Conservation (phyloP, 2,329 filamentous ascomycete species). For the Huntiella moniliformis region DNA sequence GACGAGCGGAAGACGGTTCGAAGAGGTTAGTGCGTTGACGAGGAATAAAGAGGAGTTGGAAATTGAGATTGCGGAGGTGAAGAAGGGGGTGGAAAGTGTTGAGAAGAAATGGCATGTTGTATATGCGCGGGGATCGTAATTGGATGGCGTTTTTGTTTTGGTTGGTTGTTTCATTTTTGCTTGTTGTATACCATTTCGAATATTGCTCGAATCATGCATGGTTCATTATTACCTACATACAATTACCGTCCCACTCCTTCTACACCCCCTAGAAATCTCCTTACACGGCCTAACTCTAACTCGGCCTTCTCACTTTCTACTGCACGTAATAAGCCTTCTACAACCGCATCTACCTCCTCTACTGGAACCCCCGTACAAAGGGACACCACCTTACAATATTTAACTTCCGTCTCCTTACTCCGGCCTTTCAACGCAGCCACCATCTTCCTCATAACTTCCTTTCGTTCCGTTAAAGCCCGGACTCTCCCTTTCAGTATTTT, state of each 20-base stretch:
- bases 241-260: constrained; percentile 36
- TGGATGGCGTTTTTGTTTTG: neutral
- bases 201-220: neutral
- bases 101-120: constrained; percentile 26
- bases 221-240: neutral
- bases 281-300: constrained; percentile 56
- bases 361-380: constrained; percentile 70
- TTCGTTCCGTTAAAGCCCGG: constrained; percentile 51
- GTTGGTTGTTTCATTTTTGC: neutral
- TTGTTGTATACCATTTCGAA: constrained; percentile 1
- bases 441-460: constrained; percentile 45
- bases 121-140: constrained; percentile 7
- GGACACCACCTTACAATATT: constrained; percentile 75
- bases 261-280: constrained; percentile 63
- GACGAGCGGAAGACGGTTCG: constrained; percentile 58
- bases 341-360: constrained; percentile 57
- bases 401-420: constrained; percentile 66
- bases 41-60: constrained; percentile 70
- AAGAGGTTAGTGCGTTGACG: constrained; percentile 65
- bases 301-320: constrained; percentile 73
- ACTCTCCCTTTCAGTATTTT: constrained; percentile 47
- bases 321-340: constrained; percentile 65
- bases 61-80: constrained; percentile 52
- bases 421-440: constrained; percentile 56
- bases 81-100: constrained; percentile 43